phyloP scores from a whole-genome alignment of 176 grass and related monocot genomes.

The Eragrostis curvula region DNA sequence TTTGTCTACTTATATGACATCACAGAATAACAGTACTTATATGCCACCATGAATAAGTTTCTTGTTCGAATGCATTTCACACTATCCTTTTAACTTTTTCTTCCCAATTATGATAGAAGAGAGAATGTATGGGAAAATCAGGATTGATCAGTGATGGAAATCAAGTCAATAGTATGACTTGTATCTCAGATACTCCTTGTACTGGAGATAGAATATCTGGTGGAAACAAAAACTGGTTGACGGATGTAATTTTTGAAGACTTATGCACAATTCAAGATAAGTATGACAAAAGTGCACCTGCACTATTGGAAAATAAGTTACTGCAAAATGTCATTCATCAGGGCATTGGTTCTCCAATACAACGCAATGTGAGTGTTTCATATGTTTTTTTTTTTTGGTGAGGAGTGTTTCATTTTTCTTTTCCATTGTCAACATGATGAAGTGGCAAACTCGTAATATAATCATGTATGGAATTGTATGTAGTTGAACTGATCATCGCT shows the following conservation, averaged over 20 bases:
- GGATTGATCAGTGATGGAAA: constrained; percentile 14
- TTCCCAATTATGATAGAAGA: constrained; percentile 25
- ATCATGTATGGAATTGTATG: not conserved
- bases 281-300: not conserved
- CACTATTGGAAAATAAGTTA: constrained; percentile 28
- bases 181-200: constrained; percentile 6
- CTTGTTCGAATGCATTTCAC: not conserved
- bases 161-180: not conserved
- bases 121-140: constrained; percentile 45
- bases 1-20: not conserved
- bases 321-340: constrained; percentile 37
- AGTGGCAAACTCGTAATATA: constrained; percentile 1
- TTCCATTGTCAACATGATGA: not conserved
- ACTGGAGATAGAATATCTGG: constrained; percentile 17
- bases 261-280: constrained; percentile 35
- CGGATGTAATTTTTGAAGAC: constrained; percentile 24
- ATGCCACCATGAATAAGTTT: not conserved
- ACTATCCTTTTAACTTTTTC: constrained; percentile 18
- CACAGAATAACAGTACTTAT: not conserved
- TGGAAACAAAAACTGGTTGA: constrained; percentile 27
- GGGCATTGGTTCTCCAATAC: constrained; percentile 21
- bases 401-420: constrained; percentile 15
- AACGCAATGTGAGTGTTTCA: constrained; percentile 12
- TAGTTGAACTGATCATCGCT: not conserved
- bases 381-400: no score